A percentile compares a stretch with the other conserved stretches of the same genome.
These are phyloP conservation scores for Penicillium soppii DNA, from an alignment of 495 filamentous ascomycete species.

Conservation along the genomic window DNA sequence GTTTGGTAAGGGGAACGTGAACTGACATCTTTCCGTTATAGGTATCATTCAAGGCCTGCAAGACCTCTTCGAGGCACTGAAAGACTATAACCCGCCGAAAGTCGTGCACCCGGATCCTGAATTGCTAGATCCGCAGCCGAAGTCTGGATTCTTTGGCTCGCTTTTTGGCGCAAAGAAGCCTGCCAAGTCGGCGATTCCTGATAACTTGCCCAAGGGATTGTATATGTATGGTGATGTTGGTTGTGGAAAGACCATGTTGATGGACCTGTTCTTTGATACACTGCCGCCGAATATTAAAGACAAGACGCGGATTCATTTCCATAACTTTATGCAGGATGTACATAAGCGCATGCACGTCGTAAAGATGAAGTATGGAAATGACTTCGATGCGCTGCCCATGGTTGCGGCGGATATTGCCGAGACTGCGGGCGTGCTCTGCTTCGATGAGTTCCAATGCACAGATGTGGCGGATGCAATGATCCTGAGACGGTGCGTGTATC, in stretches of 20 bases:
- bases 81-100: conserved; percentile 66
- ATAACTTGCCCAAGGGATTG: conserved; percentile 77
- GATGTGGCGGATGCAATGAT: conserved; percentile 99
- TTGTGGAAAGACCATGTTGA: conserved; percentile 98
- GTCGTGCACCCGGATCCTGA: conserved; percentile 77
- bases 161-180: conserved; percentile 55
- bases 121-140: conserved; percentile 58
- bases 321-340: conserved; percentile 99
- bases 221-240: conserved; percentile 98
- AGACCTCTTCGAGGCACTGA: conserved; percentile 81
- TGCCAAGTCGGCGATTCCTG: conserved; percentile 52
- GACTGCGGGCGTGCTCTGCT: conserved; percentile 82
- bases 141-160: conserved; percentile 67
- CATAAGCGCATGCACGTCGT: conserved; percentile 88
- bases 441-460: conserved; percentile 98
- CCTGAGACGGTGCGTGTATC: conserved; percentile 60
- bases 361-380: conserved; percentile 84
- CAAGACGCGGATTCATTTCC: conserved; percentile 97
- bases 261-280: conserved; percentile 98
- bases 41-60: conserved; percentile 87
- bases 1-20: no score
- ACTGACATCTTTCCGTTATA: conserved; percentile 1
- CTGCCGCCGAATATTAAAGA: conserved; percentile 74
- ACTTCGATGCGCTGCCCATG: conserved; percentile 89
- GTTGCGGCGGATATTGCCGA: conserved; percentile 91